Conservation (phyloP, 2,329 filamentous ascomycete genomes). For the Botrytis elliptica region DNA sequence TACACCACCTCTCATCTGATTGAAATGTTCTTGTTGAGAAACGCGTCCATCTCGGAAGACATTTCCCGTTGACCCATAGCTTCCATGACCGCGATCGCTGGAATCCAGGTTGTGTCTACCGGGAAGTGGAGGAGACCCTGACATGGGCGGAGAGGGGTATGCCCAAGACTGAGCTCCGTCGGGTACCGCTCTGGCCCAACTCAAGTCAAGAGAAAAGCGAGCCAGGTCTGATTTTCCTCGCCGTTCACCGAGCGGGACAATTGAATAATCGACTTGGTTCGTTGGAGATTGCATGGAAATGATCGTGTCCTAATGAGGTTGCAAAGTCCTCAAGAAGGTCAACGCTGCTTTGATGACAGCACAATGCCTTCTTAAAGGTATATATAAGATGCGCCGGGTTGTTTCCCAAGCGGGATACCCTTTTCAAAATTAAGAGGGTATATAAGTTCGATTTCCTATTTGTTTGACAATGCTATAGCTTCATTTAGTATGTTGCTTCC, state of each 20-base stretch:
- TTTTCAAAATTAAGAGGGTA: slow-evolving; percentile 9
- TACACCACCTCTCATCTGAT: slow-evolving; percentile 31
- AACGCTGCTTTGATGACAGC: slow-evolving; percentile 26
- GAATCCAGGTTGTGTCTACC: slow-evolving; percentile 58
- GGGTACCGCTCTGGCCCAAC: slow-evolving; percentile 55
- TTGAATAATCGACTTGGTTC: slow-evolving; percentile 43
- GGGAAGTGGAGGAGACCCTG: slow-evolving; percentile 63
- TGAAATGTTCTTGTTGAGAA: slow-evolving; percentile 33
- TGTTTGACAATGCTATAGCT: slow-evolving; percentile 5
- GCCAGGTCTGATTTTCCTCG: slow-evolving; percentile 56
- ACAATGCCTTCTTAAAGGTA: slow-evolving; percentile 23
- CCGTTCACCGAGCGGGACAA: slow-evolving; percentile 54
- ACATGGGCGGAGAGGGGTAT: slow-evolving; percentile 74
- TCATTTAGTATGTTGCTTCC: slow-evolving; percentile 7
- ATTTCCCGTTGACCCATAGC: slow-evolving; percentile 47
- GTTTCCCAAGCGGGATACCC: slow-evolving; percentile 29
- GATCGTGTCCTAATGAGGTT: slow-evolving; percentile 25
- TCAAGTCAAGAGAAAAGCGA: slow-evolving; percentile 55
- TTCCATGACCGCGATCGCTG: slow-evolving; percentile 53
- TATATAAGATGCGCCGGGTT: slow-evolving; percentile 23
- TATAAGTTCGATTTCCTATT: neutral
- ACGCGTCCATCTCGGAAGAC: slow-evolving; percentile 46
- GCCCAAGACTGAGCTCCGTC: slow-evolving; percentile 56
- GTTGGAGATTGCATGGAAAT: slow-evolving; percentile 56
- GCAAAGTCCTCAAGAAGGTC: slow-evolving; percentile 26